These are phyloP conservation scores for Taphrina wiesneri DNA, from an alignment of 1,139 yeast genomes.

Conservation along the genomic window DNA sequence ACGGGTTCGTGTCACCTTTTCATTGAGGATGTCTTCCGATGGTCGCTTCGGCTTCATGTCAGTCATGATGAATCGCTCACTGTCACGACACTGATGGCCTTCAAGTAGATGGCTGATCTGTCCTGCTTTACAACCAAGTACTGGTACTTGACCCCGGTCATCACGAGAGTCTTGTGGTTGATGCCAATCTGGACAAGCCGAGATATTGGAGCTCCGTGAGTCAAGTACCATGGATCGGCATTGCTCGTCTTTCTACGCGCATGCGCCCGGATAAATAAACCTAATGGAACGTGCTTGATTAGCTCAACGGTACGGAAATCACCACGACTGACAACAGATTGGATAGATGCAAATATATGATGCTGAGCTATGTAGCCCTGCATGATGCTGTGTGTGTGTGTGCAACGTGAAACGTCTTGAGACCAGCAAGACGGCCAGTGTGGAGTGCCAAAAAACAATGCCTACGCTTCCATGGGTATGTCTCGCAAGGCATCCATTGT, in stretches of 20 bases:
- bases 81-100: no score
- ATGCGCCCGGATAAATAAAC: no score
- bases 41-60: slow-evolving; percentile 43
- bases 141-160: not conserved
- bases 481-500: no score
- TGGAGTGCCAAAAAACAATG: not conserved
- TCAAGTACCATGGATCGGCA: no score
- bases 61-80: not conserved
- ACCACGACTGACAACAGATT: not conserved
- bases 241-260: no score
- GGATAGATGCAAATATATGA: not conserved
- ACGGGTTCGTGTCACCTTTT: slow-evolving; percentile 53
- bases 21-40: slow-evolving; percentile 72
- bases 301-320: no score
- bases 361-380: not conserved
- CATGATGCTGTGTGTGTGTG: no score
- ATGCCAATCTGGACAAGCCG: not conserved
- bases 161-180: not conserved
- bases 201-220: not conserved
- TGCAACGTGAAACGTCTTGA: not conserved
- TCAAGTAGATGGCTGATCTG: no score
- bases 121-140: no score
- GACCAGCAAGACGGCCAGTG: not conserved
- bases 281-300: no score
- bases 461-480: not conserved